Conservation (phyloP, 2,329 filamentous ascomycete genomes). For the Nakataea oryzae region DNA sequence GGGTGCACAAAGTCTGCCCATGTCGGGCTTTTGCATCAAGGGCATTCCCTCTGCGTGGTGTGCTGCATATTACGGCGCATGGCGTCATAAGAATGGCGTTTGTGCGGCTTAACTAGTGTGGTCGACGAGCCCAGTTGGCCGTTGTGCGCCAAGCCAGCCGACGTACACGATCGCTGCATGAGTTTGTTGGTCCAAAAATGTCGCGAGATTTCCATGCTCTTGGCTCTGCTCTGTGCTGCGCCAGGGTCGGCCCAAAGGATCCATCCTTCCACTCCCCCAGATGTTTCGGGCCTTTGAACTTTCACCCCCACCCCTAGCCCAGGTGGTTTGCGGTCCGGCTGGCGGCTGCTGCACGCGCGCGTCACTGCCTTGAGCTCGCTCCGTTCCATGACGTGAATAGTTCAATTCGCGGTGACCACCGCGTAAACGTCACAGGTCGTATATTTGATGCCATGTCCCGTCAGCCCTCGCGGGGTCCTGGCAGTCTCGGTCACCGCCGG, state of each 20-base stretch:
- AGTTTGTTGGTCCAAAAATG: background rate
- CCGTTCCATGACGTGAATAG: background rate
- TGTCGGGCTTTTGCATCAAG: too few relatives aligned
- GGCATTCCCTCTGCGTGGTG: background rate
- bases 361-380: too few relatives aligned
- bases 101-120: too few relatives aligned
- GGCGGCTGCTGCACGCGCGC: too few relatives aligned
- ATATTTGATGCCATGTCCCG: background rate
- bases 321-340: background rate
- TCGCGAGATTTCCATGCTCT: background rate
- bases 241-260: background rate
- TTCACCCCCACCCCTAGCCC: background rate
- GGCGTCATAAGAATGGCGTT: too few relatives aligned
- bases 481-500: background rate
- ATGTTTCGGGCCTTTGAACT: background rate
- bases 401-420: too few relatives aligned
- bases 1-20: too few relatives aligned
- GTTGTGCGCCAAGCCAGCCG: too few relatives aligned
- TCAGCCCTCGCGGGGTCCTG: background rate
- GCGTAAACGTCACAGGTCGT: background rate
- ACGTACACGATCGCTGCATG: too few relatives aligned
- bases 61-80: background rate
- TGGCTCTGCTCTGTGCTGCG: background rate
- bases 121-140: too few relatives aligned
- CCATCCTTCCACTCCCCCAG: too few relatives aligned